phyloP scores from a whole-genome alignment of 2,329 filamentous ascomycete genomes.

The Aspergillus pseudonomiae region DNA sequence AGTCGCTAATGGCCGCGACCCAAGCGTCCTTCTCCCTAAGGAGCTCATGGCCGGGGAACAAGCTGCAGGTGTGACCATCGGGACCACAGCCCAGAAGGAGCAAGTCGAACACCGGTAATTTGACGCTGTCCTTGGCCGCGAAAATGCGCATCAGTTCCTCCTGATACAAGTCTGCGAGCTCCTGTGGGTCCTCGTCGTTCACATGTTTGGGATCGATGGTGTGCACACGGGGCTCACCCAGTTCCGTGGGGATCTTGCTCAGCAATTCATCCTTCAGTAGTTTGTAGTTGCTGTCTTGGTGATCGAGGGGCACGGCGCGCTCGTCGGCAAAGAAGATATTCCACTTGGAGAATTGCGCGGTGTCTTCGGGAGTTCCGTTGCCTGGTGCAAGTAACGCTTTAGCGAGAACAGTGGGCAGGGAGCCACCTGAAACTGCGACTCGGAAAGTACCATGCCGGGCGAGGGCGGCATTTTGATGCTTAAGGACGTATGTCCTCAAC shows the following conservation, averaged over 20 bases:
- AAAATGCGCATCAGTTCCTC: slow-evolving; percentile 82
- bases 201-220: slow-evolving; percentile 70
- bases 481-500: slow-evolving; percentile 80
- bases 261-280: slow-evolving; percentile 85
- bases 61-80: slow-evolving; percentile 94
- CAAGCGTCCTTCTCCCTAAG: slow-evolving; percentile 86
- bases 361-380: slow-evolving; percentile 59
- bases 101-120: slow-evolving; percentile 92
- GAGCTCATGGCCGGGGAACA: slow-evolving; percentile 88
- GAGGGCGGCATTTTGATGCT: slow-evolving; percentile 78
- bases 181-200: slow-evolving; percentile 81
- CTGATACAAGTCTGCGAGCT: slow-evolving; percentile 93
- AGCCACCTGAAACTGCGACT: slow-evolving; percentile 90
- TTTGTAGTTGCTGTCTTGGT: slow-evolving; percentile 91
- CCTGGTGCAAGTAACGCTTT: slow-evolving; percentile 71
- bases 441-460: slow-evolving; percentile 83
- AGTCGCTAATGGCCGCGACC: slow-evolving; percentile 90
- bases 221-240: slow-evolving; percentile 72
- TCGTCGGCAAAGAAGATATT: slow-evolving; percentile 99
- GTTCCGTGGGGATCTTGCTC: slow-evolving; percentile 75
- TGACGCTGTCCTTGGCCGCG: slow-evolving; percentile 89
- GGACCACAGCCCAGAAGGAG: slow-evolving; percentile 91
- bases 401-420: slow-evolving; percentile 84
- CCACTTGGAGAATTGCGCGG: slow-evolving; percentile 81
- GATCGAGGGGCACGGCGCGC: slow-evolving; percentile 87